Percentiles rank a stretch among this genome's conserved stretches.
Conservation (phyloP, 129 eudicot species). For the Artemisia annua region DNA sequence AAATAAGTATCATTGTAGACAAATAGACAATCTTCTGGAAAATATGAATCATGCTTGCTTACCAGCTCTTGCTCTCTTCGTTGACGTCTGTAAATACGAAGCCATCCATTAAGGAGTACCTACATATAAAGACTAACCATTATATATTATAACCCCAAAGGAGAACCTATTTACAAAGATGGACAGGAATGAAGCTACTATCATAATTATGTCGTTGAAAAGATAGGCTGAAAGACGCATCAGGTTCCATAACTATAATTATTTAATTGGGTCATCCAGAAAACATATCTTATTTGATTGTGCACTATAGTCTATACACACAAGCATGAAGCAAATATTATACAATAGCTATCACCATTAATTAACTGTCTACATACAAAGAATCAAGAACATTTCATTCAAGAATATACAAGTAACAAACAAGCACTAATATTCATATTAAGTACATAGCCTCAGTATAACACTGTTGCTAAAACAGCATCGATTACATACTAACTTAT, state of each 20-base stretch:
- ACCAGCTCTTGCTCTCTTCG: slow-evolving; percentile 96
- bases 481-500: not conserved
- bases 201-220: slow-evolving; percentile 3
- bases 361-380: not conserved
- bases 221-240: slow-evolving; percentile 1
- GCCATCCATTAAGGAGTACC: slow-evolving; percentile 96
- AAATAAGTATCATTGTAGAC: slow-evolving; percentile 20
- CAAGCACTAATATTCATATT: not conserved
- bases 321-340: not conserved
- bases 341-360: not conserved
- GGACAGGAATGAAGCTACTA: not conserved
- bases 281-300: not conserved
- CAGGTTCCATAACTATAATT: not conserved
- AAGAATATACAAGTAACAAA: slow-evolving; percentile 7
- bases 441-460: slow-evolving; percentile 8
- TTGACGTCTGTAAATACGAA: slow-evolving; percentile 93
- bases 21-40: not conserved
- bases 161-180: not conserved
- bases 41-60: slow-evolving; percentile 11
- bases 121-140: slow-evolving; percentile 31
- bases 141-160: not conserved
- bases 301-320: slow-evolving; percentile 4
- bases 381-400: not conserved
- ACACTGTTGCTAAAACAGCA: not conserved
- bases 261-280: too few relatives aligned